Evolutionary conservation across 768 basidiomycete genomes (phyloP).

Genomic region (Kwoniella dendrophila): DNA sequence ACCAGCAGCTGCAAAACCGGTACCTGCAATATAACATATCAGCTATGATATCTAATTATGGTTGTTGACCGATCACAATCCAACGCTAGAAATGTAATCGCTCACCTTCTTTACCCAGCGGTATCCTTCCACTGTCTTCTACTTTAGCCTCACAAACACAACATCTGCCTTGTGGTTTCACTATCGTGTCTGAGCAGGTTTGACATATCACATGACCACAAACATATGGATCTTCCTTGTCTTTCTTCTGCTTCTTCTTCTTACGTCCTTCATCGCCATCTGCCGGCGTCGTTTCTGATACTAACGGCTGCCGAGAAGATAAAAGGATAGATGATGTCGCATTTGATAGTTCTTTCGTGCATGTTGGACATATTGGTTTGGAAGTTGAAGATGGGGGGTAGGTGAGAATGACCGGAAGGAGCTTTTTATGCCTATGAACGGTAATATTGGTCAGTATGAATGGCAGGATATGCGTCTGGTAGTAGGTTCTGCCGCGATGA

Average conservation of each 20-base stretch:
- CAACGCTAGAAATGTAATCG: neutral
- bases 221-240: slow-evolving; percentile 42
- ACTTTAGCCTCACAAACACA: slow-evolving; percentile 76
- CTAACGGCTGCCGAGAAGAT: slow-evolving; percentile 58
- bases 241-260: slow-evolving; percentile 46
- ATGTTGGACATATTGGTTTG: slow-evolving; percentile 50
- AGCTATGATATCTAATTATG: slow-evolving; percentile 1
- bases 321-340: slow-evolving; percentile 85
- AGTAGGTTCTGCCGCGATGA: too few relatives aligned
- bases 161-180: slow-evolving; percentile 76
- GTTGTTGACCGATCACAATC: neutral
- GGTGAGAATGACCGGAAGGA: slow-evolving; percentile 79
- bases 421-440: slow-evolving; percentile 72
- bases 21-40: slow-evolving; percentile 61
- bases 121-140: slow-evolving; percentile 71
- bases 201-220: slow-evolving; percentile 93
- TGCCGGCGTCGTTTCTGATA: slow-evolving; percentile 2
- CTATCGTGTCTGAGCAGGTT: slow-evolving; percentile 84
- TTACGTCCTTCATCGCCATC: slow-evolving; percentile 30
- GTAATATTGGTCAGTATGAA: too few relatives aligned
- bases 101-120: slow-evolving; percentile 84
- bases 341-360: slow-evolving; percentile 63
- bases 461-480: too few relatives aligned
- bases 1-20: slow-evolving; percentile 93
- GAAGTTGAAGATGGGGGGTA: slow-evolving; percentile 54